Base-by-base conservation (phyloP, 352 stramenopile species). In the Pythium brachiatum region DNA sequence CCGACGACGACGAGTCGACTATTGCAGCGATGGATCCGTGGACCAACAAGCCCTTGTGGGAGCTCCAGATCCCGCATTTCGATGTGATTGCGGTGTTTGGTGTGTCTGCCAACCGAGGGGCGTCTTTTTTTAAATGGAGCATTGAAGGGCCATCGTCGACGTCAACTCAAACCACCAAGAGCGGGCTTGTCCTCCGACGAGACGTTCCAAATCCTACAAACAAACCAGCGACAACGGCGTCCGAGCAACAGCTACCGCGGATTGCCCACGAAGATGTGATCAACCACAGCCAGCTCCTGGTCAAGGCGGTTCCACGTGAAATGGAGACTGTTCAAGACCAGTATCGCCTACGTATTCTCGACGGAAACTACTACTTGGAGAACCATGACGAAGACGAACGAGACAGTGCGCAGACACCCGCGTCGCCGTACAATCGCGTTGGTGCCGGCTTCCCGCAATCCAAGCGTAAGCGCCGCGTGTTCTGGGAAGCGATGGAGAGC, bases 401-500 rank as follows among this genome's bases (percentile, higher is more conserved):
- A 9, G 69, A 62, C 20, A 32, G 48, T 41, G 47, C 23, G 2
- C 18, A 44, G 3, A 38, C 60, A n/a, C 44, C 44, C 25, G 44
- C 65, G 13, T 67, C 58, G 3, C 34, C 32, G 29, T 53, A 36
- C 8, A 41, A 65, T 26, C 39, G 39, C 16, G 32, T 23, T 20
- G 13, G 25, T 18, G 5, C 18, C 9, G 54, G 38, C 15, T 52
- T 41, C 36, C 32, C 29, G 3, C n/a, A 25, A n/a, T 53, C 29
- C 21, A 62, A 62, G 20, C 62, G 55, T 11, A 70, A 65, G 25
- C 57, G 57, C 21, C 63, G 62, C 26, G 69, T 86, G 7, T 84
- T 88, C 38, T 92, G 83, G 83, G 76, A 90, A 36, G 70, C 78
- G 13, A 90, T 94, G 50, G 80, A 81, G 31, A 89, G 86, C 48